Conservation (phyloP, 2,329 filamentous ascomycete genomes). For the Clathrospora elynae region DNA sequence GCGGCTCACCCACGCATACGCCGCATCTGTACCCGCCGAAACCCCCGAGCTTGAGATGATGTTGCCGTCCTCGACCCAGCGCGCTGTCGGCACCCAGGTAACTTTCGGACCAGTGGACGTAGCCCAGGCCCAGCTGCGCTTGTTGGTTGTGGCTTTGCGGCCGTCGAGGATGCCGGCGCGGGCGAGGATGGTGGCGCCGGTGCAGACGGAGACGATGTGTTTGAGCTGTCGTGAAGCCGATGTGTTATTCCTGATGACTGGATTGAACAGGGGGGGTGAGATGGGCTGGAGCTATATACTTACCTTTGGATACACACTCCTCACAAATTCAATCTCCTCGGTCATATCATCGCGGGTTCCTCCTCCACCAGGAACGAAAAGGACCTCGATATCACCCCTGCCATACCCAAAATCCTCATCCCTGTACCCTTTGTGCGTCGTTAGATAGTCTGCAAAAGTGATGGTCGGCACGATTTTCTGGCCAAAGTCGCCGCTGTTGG, state of each 20-base stretch:
- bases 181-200: conserved; percentile 64
- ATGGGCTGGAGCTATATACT: conserved; percentile 21
- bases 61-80: conserved; percentile 69
- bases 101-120: conserved; percentile 55
- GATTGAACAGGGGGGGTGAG: neutral
- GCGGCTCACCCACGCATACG: conserved; percentile 60
- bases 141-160: conserved; percentile 68
- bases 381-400: conserved; percentile 58
- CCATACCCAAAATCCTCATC: conserved; percentile 3
- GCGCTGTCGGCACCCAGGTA: conserved; percentile 60
- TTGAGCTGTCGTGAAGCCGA: conserved; percentile 29
- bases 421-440: conserved; percentile 25
- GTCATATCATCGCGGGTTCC: conserved; percentile 51
- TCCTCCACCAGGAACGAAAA: conserved; percentile 67
- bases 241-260: neutral
- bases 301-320: conserved; percentile 55
- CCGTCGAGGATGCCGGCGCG: conserved; percentile 65
- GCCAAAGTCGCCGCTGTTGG: conserved; percentile 31
- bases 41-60: conserved; percentile 69
- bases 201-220: conserved; percentile 69
- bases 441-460: conserved; percentile 58
- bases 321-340: conserved; percentile 56
- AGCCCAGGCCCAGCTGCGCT: conserved; percentile 58
- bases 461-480: conserved; percentile 55
- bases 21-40: conserved; percentile 65